Conservation (phyloP, 495 filamentous ascomycete genomes). For the Penicillium argentinense region DNA sequence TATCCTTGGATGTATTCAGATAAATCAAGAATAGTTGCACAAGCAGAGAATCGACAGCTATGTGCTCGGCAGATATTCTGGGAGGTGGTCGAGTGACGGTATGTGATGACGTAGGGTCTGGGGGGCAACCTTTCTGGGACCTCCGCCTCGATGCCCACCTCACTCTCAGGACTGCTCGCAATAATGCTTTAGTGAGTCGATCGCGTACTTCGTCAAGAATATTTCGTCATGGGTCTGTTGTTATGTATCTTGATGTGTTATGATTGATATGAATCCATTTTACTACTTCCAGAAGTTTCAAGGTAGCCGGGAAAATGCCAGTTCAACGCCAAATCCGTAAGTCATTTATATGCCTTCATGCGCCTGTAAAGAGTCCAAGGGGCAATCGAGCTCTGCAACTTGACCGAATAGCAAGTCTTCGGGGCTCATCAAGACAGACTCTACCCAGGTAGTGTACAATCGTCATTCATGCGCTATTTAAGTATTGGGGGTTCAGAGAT, state of each 20-base stretch:
- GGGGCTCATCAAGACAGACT: neutral
- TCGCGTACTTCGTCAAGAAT: too few relatives aligned
- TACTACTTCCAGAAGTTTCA: too few relatives aligned
- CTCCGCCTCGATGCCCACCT: neutral
- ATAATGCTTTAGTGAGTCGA: neutral
- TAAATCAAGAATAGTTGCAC: too few relatives aligned
- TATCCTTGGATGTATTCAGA: too few relatives aligned
- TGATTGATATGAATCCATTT: neutral
- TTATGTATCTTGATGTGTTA: too few relatives aligned
- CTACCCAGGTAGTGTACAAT: slow-evolving; percentile 25
- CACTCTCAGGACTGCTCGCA: neutral
- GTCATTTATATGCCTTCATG: slow-evolving; percentile 16
- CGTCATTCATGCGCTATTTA: slow-evolving; percentile 32
- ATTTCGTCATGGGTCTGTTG: too few relatives aligned
- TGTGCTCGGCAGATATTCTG: neutral
- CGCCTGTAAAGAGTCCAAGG: slow-evolving; percentile 9
- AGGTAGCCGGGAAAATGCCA: neutral
- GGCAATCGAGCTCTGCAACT: neutral
- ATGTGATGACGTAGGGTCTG: slow-evolving; percentile 26
- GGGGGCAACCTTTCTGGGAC: neutral
- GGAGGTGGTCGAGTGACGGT: slow-evolving; percentile 14
- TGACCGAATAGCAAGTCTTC: neutral
- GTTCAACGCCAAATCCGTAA: slow-evolving; percentile 5
- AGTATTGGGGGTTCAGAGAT: slow-evolving; percentile 12
- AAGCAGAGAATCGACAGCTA: neutral